Base-by-base conservation (phyloP, 2,329 filamentous ascomycete genomes). In the Grosmannia huntii region DNA sequence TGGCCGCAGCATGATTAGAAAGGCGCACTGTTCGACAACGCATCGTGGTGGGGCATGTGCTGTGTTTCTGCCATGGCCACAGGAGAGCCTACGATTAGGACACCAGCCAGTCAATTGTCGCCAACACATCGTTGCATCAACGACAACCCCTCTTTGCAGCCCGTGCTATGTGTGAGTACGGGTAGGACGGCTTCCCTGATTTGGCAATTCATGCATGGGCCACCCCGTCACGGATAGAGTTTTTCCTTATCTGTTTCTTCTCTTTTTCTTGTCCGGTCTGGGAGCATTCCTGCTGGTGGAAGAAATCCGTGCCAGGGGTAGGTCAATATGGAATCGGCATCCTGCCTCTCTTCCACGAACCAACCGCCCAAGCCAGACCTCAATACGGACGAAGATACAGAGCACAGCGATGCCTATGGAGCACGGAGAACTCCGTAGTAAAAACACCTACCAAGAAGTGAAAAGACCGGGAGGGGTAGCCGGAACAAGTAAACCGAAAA, bases 111-210 rank as follows among this genome's bases (percentile, higher is more conserved):
- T 56, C 31, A 54, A 21, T 9, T 49, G 52, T 27, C 50, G 56
- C 60, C 60, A 61, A 55, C 58, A 52, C 55, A 60, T 1, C 46
- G 4, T 3, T 55, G 55, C 55, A 54, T 28, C 31, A 19, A n/a
- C 38, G 25, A 28, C 23, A 55, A n/a, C 41, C 53, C 53, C 53
- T 55, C 21, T 46, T 55, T 11, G 4, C 28, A 12, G 28, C 28
- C 14, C 21, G 31, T 52, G 21, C 28, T 7, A 33, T 19, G 16
- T 5, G 27, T 4, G n/a, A 23, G 16, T 5, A 33, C 31, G 27
- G 28, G 52, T 54, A 6, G 4, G 33, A 54, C 52, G 52, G 52
- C 51, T 53, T 53, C 51, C 51, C 31, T 14, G 31, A 53, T 38
- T 38, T 36, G 51, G 51, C 16, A 36, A 21, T 53, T 36, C 33